Evolutionary conservation across 23 red algal genomes (phyloP), one percentile per base, ranked within the genome.

Genomic region (Cyanidioschyzon merolae): DNA sequence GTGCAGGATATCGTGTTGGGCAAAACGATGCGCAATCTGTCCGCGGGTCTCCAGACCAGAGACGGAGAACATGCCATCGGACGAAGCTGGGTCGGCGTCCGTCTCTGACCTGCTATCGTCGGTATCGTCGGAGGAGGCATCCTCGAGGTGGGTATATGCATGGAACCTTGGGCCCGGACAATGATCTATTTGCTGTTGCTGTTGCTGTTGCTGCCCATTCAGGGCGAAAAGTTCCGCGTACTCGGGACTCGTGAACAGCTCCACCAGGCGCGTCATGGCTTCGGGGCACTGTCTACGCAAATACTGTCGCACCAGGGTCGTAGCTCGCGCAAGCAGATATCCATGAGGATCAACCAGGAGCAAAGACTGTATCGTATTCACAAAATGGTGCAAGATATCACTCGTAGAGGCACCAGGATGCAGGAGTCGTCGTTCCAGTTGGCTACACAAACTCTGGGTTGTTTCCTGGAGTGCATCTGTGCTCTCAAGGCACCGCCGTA

Each of bases 341-440:
- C 63, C 63, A 35, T 71, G 32, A 25, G 63, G 63, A 15, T 71
- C 63, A 7, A 71, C 30, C 29, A 3, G 32, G 29, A 25, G 63
- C 63, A 71, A 32, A 7, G 63, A 25, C 30, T 71, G 21, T 3
- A 71, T 35, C n/a, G 63, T 71, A 35, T 71, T 71, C 63, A 71
- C 63, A 71, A 12, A 71, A 35, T 71, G 63, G 7, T 32, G 63
- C 32, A 71, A 7, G 7, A 32, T 25, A 27, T 71, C 63, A 27
- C n/a, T 35, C n/a, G 63, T 71, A 35, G 63, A 25, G 2, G 63
- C 63, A 3, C 63, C 63, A 7, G 63, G 63, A 32, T 71, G 63
- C 63, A 71, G 30, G 2, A 71, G 29, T 3, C 63, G 63, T 71
- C 63, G 12, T 7, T 35, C n/a, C 2, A 71, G 32, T 35, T 71